Conservation (phyloP, 352 stramenopile genomes). For the Pythium phragmiticola region DNA sequence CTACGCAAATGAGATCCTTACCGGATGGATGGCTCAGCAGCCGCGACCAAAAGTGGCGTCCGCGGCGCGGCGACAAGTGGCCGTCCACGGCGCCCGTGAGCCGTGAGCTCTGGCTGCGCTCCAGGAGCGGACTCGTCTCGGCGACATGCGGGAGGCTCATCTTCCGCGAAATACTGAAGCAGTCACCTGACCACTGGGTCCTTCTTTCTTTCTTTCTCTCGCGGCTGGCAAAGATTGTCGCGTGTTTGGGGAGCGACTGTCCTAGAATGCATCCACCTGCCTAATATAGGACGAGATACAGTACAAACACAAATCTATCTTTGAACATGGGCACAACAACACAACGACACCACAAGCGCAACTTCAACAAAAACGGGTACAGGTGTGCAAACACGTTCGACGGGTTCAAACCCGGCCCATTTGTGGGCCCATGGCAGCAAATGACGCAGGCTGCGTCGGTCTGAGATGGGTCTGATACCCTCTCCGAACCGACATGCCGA, state of each 20-base stretch:
- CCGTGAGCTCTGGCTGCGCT: slow-evolving; percentile 18
- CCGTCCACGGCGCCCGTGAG: slow-evolving; percentile 14
- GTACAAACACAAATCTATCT: background rate
- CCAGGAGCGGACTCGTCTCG: slow-evolving; percentile 26
- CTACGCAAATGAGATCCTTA: slow-evolving; percentile 1
- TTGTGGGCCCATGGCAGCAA: background rate
- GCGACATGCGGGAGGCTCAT: slow-evolving; percentile 16
- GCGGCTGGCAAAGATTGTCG: background rate
- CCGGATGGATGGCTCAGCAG: slow-evolving; percentile 22
- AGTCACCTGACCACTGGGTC: background rate
- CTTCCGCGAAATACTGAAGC: background rate
- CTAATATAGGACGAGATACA: background rate
- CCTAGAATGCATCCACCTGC: background rate
- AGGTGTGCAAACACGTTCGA: background rate
- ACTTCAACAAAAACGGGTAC: slow-evolving; percentile 19
- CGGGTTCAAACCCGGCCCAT: background rate
- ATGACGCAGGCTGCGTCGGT: slow-evolving; percentile 21
- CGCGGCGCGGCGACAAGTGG: slow-evolving; percentile 21
- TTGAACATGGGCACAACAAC: background rate
- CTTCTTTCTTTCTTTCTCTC: background rate
- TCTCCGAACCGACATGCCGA: background rate
- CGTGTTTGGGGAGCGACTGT: background rate
- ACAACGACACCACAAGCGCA: slow-evolving; percentile 7
- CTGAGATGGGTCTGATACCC: background rate
- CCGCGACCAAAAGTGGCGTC: slow-evolving; percentile 29